Conservation (phyloP, 441 rosid species). For the Sinapis alba region DNA sequence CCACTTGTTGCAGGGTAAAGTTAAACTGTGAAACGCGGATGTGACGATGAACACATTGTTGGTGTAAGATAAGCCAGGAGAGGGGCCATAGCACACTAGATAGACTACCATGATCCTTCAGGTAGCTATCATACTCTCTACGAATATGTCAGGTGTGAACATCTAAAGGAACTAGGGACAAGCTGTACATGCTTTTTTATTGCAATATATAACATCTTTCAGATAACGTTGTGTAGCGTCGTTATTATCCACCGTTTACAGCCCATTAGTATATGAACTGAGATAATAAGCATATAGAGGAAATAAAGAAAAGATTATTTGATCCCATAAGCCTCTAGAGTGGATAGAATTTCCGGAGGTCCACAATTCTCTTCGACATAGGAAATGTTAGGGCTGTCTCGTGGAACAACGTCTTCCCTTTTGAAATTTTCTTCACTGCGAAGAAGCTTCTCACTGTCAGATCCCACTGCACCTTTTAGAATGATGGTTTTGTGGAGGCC, state of each 20-base stretch:
- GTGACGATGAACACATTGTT: background rate
- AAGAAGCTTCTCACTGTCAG: slow-evolving; percentile 66
- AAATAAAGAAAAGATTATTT: slow-evolving; percentile 40
- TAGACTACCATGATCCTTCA: background rate
- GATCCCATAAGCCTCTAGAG: slow-evolving; percentile 52
- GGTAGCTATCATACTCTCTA: background rate
- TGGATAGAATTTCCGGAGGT: slow-evolving; percentile 51
- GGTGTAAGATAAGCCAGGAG: background rate
- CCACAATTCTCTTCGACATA: slow-evolving; percentile 48
- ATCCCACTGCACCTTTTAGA: slow-evolving; percentile 56
- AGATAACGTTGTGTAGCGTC: background rate
- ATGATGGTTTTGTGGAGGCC: slow-evolving; percentile 77
- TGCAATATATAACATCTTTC: slow-evolving; percentile 25
- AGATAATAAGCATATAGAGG: background rate
- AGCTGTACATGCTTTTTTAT: slow-evolving; percentile 10
- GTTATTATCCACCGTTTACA: slow-evolving; percentile 22
- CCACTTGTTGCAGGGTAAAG: background rate
- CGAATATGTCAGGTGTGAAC: background rate
- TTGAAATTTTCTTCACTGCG: slow-evolving; percentile 60
- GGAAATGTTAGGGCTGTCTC: slow-evolving; percentile 54
- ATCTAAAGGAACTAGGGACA: slow-evolving; percentile 8
- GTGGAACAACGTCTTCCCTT: slow-evolving; percentile 60
- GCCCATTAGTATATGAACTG: slow-evolving; percentile 19
- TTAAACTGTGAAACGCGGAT: background rate
- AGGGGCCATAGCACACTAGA: background rate